Evolutionary conservation across 148 eudicot genomes (phyloP), one percentile per base, ranked within the genome.

Genomic region (Chenopodium quinoa): DNA sequence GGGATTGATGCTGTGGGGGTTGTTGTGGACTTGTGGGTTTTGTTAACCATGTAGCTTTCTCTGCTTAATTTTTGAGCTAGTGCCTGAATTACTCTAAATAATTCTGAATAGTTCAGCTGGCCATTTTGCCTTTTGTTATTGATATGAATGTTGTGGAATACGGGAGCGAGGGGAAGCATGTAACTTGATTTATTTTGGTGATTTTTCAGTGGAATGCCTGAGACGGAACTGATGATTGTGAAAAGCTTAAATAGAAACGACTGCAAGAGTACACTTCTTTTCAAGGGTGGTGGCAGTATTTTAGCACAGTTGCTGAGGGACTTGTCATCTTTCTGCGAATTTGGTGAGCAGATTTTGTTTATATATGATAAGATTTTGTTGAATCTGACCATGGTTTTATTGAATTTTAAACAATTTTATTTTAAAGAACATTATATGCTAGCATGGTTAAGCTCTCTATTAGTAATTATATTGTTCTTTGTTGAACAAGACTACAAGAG

Each of bases 241-340:
- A 97, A 88, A 94, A 81, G 76, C 88, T 90, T 84, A 98, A 97
- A 8, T 97, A 94, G 93, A 92, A 89, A 79, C 91, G 83, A 87
- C 87, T 97, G 37, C 90, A 86, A 76, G 93, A 93, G 67, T 97
- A 94, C 85, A 86, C 86, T 83, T 94, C 98, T 86, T 81, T 86
- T 66, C 94, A 91, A 86, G 87, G 91, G 77, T 75, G 81, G 67
- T 97, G 99, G 99, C 81, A 85, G 44, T 83, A 89, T 89, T 93
- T 97, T 22, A 80, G 75, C 73, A 40, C 70, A 73, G 75, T 94
- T 79, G 95, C 92, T 14, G 89, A 85, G 85, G 94, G 92, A 23
- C 27, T 27, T 27, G 27, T 27, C 27, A 27, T 27, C 27, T 27
- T 27, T 27, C 27, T 27, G 27, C 27, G 0, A 27, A 27, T 27